Conservation (phyloP, 768 basidiomycete genomes). For the Termitomyces sp. region DNA sequence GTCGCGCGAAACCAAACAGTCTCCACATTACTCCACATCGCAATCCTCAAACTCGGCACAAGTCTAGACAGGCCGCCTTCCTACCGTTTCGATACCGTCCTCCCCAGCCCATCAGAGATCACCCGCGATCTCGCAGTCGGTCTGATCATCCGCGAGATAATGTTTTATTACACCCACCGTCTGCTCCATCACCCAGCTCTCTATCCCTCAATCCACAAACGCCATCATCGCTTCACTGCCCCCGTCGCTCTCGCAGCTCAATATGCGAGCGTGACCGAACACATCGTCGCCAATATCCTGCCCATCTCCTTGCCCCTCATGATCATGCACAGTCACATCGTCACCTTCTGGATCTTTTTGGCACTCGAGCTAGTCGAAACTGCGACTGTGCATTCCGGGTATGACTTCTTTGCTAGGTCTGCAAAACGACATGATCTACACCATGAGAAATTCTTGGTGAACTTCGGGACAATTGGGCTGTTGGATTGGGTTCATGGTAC, state of each 20-base stretch:
- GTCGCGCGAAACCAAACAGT: slow-evolving; percentile 24
- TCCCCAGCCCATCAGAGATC: slow-evolving; percentile 19
- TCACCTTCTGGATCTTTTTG: slow-evolving; percentile 27
- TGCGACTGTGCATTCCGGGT: slow-evolving; percentile 27
- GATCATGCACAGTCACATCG: slow-evolving; percentile 23
- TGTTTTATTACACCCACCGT: slow-evolving; percentile 29
- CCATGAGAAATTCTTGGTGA: slow-evolving; percentile 26
- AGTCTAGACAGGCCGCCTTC: slow-evolving; percentile 9
- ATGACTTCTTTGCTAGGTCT: slow-evolving; percentile 23
- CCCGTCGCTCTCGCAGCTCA: slow-evolving; percentile 29
- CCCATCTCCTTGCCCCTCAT: slow-evolving; percentile 25
- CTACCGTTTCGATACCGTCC: slow-evolving; percentile 18
- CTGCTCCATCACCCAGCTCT: slow-evolving; percentile 23
- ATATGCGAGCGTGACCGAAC: slow-evolving; percentile 24
- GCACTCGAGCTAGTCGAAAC: slow-evolving; percentile 23
- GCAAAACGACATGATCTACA: slow-evolving; percentile 26
- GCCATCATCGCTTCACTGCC: slow-evolving; percentile 29
- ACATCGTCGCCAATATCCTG: slow-evolving; percentile 26
- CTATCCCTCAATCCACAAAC: slow-evolving; percentile 27
- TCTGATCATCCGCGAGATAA: slow-evolving; percentile 23
- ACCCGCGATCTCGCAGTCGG: slow-evolving; percentile 19
- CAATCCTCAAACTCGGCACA: slow-evolving; percentile 10
- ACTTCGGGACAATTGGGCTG: slow-evolving; percentile 25
- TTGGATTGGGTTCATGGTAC: slow-evolving; percentile 26
- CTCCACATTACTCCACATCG: slow-evolving; percentile 19